Evolutionary conservation across 2,329 filamentous ascomycete genomes (phyloP).

Genomic region (Fusarium sp.): DNA sequence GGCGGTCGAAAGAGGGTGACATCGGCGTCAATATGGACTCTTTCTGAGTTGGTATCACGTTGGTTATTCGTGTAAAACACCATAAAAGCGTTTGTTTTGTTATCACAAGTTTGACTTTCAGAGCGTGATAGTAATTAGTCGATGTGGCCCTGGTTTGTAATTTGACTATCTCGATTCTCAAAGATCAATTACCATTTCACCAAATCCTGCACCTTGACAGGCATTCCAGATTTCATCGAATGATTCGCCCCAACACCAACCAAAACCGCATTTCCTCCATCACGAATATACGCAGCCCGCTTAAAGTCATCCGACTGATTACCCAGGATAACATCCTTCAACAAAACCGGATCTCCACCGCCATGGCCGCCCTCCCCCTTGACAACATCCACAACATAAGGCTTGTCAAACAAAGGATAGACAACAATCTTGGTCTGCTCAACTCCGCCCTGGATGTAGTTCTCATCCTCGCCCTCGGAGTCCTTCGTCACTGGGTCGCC

Average conservation of each 20-base stretch:
- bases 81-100: neutral
- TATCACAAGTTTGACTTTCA: too few species aligned
- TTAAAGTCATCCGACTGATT: slow-evolving; percentile 62
- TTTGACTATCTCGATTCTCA: neutral
- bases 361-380: slow-evolving; percentile 69
- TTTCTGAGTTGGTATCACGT: neutral
- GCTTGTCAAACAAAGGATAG: slow-evolving; percentile 68
- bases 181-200: slow-evolving; percentile 27
- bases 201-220: slow-evolving; percentile 43
- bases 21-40: neutral
- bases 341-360: slow-evolving; percentile 66
- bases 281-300: slow-evolving; percentile 69
- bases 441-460: slow-evolving; percentile 44
- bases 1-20: neutral
- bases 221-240: slow-evolving; percentile 58
- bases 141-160: neutral
- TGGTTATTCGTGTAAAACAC: neutral
- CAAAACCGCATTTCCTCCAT: slow-evolving; percentile 70
- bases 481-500: slow-evolving; percentile 63
- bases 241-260: slow-evolving; percentile 71
- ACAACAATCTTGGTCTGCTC: slow-evolving; percentile 62
- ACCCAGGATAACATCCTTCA: slow-evolving; percentile 70
- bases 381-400: slow-evolving; percentile 66
- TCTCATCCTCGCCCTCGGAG: slow-evolving; percentile 56
- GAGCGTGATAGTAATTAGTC: too few species aligned